Conservation (phyloP, 1,284 basidiomycete genomes). For the Lignosus rhinocerotis region DNA sequence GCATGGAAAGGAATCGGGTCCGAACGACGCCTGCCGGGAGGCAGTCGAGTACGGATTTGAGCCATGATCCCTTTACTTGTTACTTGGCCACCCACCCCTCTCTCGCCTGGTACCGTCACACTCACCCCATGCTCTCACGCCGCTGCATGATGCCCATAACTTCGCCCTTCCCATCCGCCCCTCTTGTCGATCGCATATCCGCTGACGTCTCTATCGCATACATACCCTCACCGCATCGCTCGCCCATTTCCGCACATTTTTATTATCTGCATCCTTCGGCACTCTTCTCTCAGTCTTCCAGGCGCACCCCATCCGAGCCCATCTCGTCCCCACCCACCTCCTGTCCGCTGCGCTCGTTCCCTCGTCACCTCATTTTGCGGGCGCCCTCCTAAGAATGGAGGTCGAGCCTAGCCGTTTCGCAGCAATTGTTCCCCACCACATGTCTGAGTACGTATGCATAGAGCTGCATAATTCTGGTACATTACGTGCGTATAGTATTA, state of each 20-base stretch:
- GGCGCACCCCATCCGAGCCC: not conserved
- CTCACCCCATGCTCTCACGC: constrained; percentile 1
- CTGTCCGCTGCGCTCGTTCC: not conserved
- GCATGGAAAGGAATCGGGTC: constrained; percentile 52
- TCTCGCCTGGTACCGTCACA: not conserved
- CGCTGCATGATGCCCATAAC: constrained; percentile 8
- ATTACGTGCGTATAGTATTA: constrained; percentile 21
- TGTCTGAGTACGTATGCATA: constrained; percentile 21
- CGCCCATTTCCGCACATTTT: constrained; percentile 22
- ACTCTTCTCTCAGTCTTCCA: not conserved
- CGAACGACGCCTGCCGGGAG: constrained; percentile 66
- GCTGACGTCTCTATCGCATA: constrained; percentile 23
- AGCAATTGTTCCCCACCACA: constrained; percentile 3
- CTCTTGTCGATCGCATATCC: constrained; percentile 18
- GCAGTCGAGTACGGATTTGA: constrained; percentile 75
- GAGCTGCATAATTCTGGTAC: constrained; percentile 20
- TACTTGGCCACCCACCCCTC: constrained; percentile 1
- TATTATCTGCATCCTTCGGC: constrained; percentile 18
- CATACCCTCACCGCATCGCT: constrained; percentile 21
- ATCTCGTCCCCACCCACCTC: not conserved
- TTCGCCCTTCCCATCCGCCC: constrained; percentile 11
- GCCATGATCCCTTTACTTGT: constrained; percentile 33
- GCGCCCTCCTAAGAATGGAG: constrained; percentile 4
- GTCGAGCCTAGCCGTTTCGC: not conserved
- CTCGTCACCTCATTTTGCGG: not conserved